These are phyloP conservation scores for Eimeria sp. DNA, from an alignment of 169 alveolate genomes.

Conservation along the genomic window DNA sequence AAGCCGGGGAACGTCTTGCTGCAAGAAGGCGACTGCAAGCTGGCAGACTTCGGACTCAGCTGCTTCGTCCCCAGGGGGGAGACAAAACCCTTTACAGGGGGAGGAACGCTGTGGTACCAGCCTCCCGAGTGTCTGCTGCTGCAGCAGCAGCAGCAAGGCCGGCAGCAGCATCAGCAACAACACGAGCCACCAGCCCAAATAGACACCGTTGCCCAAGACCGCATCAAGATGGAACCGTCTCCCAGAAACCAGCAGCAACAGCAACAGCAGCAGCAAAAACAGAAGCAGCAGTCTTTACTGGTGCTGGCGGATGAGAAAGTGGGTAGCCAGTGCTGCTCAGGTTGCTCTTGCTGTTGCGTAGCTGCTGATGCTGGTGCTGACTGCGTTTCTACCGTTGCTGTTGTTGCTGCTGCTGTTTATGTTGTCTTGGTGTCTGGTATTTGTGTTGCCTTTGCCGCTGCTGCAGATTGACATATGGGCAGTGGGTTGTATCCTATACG, in stretches of 20 bases:
- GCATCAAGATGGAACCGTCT: neutral
- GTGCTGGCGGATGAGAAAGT: conserved; percentile 45
- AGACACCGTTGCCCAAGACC: neutral
- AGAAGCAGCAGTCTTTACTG: neutral
- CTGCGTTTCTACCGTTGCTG: neutral
- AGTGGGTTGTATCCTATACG: conserved; percentile 94
- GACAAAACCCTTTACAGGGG: conserved; percentile 89
- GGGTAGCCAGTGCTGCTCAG: neutral
- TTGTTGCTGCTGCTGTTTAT: neutral
- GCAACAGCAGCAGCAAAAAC: neutral
- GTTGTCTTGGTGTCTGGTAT: neutral
- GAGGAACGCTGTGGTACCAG: conserved; percentile 96
- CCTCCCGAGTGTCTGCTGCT: conserved; percentile 94
- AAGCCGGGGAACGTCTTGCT: conserved; percentile 94
- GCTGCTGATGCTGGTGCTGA: neutral
- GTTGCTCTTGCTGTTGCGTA: neutral
- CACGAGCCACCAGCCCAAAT: neutral
- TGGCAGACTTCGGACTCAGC: conserved; percentile 95
- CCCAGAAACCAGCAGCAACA: conserved; percentile 1
- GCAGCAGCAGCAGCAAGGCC: conserved; percentile 55
- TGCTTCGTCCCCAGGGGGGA: conserved; percentile 88
- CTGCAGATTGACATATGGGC: conserved; percentile 95
- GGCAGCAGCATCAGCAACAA: neutral
- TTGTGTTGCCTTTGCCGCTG: neutral
- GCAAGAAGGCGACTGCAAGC: conserved; percentile 92